A percentile compares a stretch with the other conserved stretches of the same genome.
Evolutionary conservation across 108 stramenopile genomes (phyloP).

Genomic region (Craspedostauros australis): DNA sequence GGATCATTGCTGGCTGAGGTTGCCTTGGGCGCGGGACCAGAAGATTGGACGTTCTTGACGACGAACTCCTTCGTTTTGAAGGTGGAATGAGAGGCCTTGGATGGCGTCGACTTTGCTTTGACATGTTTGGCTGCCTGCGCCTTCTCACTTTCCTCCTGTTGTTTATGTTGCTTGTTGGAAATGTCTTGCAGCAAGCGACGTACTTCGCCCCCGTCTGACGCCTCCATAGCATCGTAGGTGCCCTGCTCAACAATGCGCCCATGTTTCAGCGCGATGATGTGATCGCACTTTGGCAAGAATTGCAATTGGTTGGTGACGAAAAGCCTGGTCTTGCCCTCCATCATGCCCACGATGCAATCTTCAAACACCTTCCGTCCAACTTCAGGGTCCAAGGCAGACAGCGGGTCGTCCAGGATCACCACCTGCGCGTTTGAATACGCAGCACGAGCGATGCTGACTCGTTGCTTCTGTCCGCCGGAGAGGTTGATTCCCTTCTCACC

Average conservation of each 20-base stretch:
- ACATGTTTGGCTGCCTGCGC: too few species aligned
- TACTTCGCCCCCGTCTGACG: conserved; percentile 55
- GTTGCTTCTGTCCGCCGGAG: conserved; percentile 53
- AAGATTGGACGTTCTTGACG: too few species aligned
- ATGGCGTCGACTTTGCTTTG: too few species aligned
- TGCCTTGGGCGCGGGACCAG: too few species aligned
- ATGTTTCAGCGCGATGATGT: conserved; percentile 57
- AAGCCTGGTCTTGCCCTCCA: conserved; percentile 75
- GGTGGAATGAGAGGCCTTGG: neutral
- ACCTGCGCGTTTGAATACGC: conserved; percentile 76
- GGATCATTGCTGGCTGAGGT: neutral
- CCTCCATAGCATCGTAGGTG: conserved; percentile 51
- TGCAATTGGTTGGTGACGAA: conserved; percentile 91
- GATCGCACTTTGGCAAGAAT: conserved; percentile 63
- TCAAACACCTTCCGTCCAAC: conserved; percentile 74
- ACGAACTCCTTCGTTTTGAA: neutral
- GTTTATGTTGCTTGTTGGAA: too few species aligned
- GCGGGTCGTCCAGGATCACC: conserved; percentile 81
- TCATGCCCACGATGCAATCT: conserved; percentile 57
- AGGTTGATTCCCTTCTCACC: conserved; percentile 93
- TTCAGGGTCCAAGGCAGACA: conserved; percentile 80
- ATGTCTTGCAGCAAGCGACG: conserved; percentile 43
- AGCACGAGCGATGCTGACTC: conserved; percentile 73
- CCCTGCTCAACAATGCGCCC: conserved; percentile 70
- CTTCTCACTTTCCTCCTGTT: too few species aligned